These are phyloP conservation scores for Papilionanthe hybrid DNA, from an alignment of 116 monocot species.

Conservation along the genomic window DNA sequence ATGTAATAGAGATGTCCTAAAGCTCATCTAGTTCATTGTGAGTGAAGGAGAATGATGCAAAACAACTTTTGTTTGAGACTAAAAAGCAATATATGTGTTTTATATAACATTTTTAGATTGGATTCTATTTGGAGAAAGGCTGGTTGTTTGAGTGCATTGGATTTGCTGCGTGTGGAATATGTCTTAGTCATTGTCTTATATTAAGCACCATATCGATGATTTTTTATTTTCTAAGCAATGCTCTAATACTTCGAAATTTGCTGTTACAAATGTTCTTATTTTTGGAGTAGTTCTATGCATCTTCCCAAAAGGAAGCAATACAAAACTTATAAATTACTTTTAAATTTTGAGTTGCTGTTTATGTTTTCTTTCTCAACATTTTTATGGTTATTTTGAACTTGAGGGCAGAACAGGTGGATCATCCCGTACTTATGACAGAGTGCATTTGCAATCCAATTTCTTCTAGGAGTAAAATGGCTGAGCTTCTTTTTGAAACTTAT, in stretches of 20 bases:
- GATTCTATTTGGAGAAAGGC: background rate
- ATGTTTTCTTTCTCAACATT: background rate
- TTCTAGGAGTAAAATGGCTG: constrained; percentile 95
- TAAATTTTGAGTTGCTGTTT: background rate
- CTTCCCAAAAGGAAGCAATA: background rate
- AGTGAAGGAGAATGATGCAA: background rate
- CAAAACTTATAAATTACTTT: background rate
- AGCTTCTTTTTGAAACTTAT: constrained; percentile 97
- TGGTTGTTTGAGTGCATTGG: background rate
- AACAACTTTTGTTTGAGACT: background rate
- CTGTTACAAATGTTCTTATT: background rate
- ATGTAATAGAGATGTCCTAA: too few relatives aligned
- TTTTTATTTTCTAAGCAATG: background rate
- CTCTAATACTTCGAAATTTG: background rate
- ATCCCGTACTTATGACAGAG: constrained; percentile 96
- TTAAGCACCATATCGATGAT: background rate
- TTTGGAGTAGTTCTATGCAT: background rate
- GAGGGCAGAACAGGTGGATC: constrained; percentile 66
- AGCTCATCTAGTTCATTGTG: background rate
- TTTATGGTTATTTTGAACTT: constrained; percentile 17
- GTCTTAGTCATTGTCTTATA: background rate
- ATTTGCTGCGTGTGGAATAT: background rate
- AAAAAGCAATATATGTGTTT: background rate
- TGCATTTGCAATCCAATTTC: constrained; percentile 77
- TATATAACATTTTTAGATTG: background rate